Conservation (phyloP, 2,329 filamentous ascomycete genomes). For the Trichoderma citrinoviride region DNA sequence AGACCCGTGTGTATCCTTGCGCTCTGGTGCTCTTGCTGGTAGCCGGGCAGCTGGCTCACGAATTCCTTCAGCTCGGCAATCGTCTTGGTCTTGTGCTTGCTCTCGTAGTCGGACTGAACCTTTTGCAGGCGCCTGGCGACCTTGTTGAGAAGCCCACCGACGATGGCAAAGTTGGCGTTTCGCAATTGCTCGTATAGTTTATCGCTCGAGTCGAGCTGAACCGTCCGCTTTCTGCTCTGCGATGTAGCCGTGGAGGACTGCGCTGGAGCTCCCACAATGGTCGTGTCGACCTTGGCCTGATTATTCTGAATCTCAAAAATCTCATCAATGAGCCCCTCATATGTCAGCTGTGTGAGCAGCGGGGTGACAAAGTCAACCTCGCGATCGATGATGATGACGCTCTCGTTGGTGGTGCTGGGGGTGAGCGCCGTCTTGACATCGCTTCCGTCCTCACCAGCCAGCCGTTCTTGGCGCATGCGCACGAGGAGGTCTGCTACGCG, state of each 20-base stretch:
- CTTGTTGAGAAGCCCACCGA: conserved; percentile 84
- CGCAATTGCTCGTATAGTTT: conserved; percentile 83
- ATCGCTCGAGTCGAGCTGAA: conserved; percentile 85
- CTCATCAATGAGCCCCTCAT: conserved; percentile 94
- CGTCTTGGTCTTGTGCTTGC: conserved; percentile 81
- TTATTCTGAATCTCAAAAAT: conserved; percentile 89
- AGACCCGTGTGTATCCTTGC: conserved; percentile 89
- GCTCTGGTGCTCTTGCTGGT: conserved; percentile 90
- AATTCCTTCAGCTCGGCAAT: conserved; percentile 91
- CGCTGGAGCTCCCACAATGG: conserved; percentile 74
- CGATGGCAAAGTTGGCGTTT: conserved; percentile 92
- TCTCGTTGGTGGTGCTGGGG: conserved; percentile 85
- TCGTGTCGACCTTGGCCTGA: conserved; percentile 87
- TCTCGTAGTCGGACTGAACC: conserved; percentile 85
- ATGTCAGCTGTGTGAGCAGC: conserved; percentile 90
- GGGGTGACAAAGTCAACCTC: conserved; percentile 92
- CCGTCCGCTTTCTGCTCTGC: conserved; percentile 74
- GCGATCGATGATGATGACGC: conserved; percentile 89
- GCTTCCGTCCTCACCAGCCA: conserved; percentile 71
- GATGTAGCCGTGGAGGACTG: conserved; percentile 55
- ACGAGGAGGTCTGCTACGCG: conserved; percentile 80
- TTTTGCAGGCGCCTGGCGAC: conserved; percentile 80
- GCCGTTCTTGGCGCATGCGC: conserved; percentile 86
- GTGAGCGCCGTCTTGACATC: conserved; percentile 67
- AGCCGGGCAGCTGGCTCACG: conserved; percentile 87